Conservation (phyloP, 805 yeast genomes). For the Sungouiozyma intestinalis region DNA sequence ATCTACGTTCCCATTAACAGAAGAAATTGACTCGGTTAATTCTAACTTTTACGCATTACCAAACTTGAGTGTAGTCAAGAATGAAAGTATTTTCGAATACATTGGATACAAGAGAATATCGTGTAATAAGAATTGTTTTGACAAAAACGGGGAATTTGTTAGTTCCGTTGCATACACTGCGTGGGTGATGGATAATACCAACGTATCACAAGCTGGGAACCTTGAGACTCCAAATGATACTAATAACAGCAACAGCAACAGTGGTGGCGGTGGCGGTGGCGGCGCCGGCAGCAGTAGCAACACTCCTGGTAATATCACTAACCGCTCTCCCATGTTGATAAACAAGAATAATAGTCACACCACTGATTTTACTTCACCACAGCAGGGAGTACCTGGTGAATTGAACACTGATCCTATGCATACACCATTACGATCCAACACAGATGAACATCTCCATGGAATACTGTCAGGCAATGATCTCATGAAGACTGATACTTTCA, state of each 20-base stretch:
- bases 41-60: conserved; percentile 15
- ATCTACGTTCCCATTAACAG: conserved; percentile 10
- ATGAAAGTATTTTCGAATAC: conserved; percentile 25
- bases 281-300: not conserved
- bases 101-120: conserved; percentile 24
- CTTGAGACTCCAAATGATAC: not conserved
- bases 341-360: not conserved
- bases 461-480: not conserved
- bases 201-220: not conserved
- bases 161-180: conserved; percentile 28
- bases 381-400: not conserved
- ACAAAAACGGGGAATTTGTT: conserved; percentile 27
- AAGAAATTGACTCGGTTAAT: conserved; percentile 16
- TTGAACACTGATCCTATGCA: not conserved
- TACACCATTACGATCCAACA: not conserved
- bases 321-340: not conserved
- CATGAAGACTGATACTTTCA: not conserved
- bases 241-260: not conserved
- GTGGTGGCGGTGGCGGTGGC: not conserved
- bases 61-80: conserved; percentile 16
- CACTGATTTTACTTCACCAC: not conserved
- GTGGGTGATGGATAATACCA: conserved; percentile 9
- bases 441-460: not conserved
- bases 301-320: not conserved
- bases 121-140: conserved; percentile 22